A percentile compares a stretch with the other conserved stretches of the same genome.
phyloP scores from a whole-genome alignment of 495 filamentous ascomycete genomes.

The Penicillium steckii region DNA sequence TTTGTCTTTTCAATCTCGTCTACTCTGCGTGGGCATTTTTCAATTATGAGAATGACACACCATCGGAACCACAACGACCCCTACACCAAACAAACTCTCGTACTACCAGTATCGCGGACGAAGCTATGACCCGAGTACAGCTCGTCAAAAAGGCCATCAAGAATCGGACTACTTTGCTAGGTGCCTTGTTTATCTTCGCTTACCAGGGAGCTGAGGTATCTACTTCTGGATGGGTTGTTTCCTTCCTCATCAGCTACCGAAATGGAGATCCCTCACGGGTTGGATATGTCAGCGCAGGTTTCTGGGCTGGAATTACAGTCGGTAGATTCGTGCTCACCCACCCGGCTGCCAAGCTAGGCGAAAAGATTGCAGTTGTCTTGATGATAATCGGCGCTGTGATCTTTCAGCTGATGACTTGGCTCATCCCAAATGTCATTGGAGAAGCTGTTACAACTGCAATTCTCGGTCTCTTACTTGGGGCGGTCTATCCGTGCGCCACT shows the following conservation, averaged over 20 bases:
- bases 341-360: conserved; percentile 62
- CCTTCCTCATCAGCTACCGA: conserved; percentile 70
- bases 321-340: conserved; percentile 68
- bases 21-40: conserved; percentile 55
- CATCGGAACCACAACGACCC: conserved; percentile 25
- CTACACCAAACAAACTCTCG: conserved; percentile 39
- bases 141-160: conserved; percentile 49
- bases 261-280: conserved; percentile 63
- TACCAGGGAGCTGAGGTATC: conserved; percentile 80
- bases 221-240: conserved; percentile 80
- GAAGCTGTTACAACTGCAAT: conserved; percentile 68
- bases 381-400: conserved; percentile 57
- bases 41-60: conserved; percentile 52
- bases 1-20: conserved; percentile 48
- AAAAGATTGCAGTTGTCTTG: conserved; percentile 62
- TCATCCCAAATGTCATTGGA: conserved; percentile 68
- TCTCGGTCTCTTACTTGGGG: conserved; percentile 76
- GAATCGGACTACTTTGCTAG: conserved; percentile 62
- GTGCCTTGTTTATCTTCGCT: conserved; percentile 75
- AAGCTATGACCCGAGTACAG: conserved; percentile 72
- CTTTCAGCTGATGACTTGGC: conserved; percentile 73
- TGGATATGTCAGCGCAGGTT: conserved; percentile 80
- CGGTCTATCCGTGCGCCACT: conserved; percentile 71
- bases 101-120: conserved; percentile 3
- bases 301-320: conserved; percentile 76